Base-by-base conservation (phyloP, 2,329 filamentous ascomycete genomes). In the Tolypocladium capitatum region DNA sequence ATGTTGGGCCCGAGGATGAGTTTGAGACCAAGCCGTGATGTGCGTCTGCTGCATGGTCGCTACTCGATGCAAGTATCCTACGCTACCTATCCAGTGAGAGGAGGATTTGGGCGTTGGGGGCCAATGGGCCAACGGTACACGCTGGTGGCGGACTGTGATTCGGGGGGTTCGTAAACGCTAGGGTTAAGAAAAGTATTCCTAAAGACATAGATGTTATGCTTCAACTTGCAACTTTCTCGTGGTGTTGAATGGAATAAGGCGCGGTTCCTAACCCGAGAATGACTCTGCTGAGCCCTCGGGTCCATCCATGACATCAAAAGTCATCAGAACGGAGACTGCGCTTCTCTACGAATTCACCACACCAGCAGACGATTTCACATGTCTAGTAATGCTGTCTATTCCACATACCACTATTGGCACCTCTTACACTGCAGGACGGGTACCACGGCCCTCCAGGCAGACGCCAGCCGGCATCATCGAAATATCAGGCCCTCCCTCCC, bases 11-110 rank as follows among this genome's bases (percentile, higher is more conserved):
- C 11, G 68, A 63, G 11, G 72, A 75, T 34, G 73, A 76, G 57
- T 68, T 69, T 52, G 73, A 76, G 59, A 65, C 71, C 10, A 64
- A 63, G 48, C 61, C 63, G 24, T 59, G 46, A 53, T 21, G 10
- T 8, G 31, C 33, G n/a, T 24, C 32, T 43, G 44, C 7, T 9
- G 16, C 38, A 24, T 3, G 38, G 18, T 8, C 9, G 31, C 7
- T 8, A 8, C 33, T 34, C 33, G n/a, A 34, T 18, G 33, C 33
- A 4, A 18, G 33, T n/a, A 34, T 34, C 10, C 21, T 27, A 14
- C 24, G 10, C n/a, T 16, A 3, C 13, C n/a, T 16, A 3, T 18
- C 8, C 16, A 18, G 38, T 16, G 18, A 18, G 24, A n/a, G 20
- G 14, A n/a, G 3, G 24, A 27, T n/a, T 5, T 14, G n/a, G 27